Conservation (phyloP, 352 stramenopile genomes). For the Phytophthora europaea region DNA sequence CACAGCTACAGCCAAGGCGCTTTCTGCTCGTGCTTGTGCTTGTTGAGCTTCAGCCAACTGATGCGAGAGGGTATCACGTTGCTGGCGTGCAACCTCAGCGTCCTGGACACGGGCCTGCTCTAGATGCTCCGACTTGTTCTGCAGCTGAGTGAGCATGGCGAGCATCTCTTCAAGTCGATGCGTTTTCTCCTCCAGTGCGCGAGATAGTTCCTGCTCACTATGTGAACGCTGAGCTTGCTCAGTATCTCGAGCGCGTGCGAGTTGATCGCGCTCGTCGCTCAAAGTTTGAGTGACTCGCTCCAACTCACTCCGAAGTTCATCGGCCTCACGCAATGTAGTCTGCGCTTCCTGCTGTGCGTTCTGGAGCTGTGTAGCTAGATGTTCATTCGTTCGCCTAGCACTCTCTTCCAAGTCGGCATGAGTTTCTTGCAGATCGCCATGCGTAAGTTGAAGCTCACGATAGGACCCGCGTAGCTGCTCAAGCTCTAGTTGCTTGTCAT, state of each 20-base stretch:
- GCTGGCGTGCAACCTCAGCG: conserved; percentile 41
- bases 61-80: conserved; percentile 23
- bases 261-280: conserved; percentile 33
- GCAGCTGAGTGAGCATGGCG: conserved; percentile 66
- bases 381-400: conserved; percentile 44
- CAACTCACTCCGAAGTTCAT: conserved; percentile 26
- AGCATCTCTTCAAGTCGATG: conserved; percentile 72
- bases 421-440: conserved; percentile 68
- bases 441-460: conserved; percentile 59
- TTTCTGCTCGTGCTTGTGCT: conserved; percentile 30
- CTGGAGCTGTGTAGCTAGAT: conserved; percentile 46
- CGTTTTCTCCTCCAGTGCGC: conserved; percentile 58
- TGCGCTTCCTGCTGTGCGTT: conserved; percentile 29
- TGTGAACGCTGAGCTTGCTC: conserved; percentile 49
- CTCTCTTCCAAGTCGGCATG: conserved; percentile 56
- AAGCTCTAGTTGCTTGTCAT: conserved; percentile 66
- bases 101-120: conserved; percentile 59
- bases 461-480: conserved; percentile 62
- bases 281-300: conserved; percentile 15
- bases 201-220: conserved; percentile 39
- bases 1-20: conserved; percentile 16
- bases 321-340: conserved; percentile 21
- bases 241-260: conserved; percentile 23
- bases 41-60: conserved; percentile 34
- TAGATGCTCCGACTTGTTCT: conserved; percentile 56